A percentile compares a stretch with the other conserved stretches of the same genome.
These are phyloP conservation scores for Myriosclerotinia scirpicola DNA, from an alignment of 2,329 filamentous ascomycete genomes.

Conservation along the genomic window DNA sequence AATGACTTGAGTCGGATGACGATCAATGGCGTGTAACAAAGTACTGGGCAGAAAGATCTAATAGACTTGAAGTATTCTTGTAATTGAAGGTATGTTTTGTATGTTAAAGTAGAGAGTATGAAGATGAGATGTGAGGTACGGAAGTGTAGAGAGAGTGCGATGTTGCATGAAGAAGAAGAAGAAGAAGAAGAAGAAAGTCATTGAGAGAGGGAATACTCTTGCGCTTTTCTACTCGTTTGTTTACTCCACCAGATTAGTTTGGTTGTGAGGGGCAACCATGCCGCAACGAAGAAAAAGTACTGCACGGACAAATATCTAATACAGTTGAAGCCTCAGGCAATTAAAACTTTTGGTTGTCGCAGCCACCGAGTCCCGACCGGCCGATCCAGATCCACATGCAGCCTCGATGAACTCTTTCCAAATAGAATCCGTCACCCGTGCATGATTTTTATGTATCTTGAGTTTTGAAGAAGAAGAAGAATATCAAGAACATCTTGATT, in stretches of 20 bases:
- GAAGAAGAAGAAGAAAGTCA: constrained; percentile 20
- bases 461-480: constrained; percentile 1
- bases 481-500: constrained; percentile 16
- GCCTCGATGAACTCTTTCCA: constrained; percentile 8
- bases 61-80: constrained; percentile 40
- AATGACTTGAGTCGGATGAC: constrained; percentile 48
- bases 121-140: constrained; percentile 41
- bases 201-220: constrained; percentile 5
- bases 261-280: constrained; percentile 23
- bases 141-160: constrained; percentile 35
- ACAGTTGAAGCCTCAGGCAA: not conserved
- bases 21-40: constrained; percentile 48
- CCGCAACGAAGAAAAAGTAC: not conserved
- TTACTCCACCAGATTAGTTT: constrained; percentile 22
- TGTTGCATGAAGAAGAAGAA: constrained; percentile 38
- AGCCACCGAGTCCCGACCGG: not conserved
- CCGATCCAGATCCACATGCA: constrained; percentile 1
- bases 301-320: not conserved
- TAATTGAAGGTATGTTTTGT: constrained; percentile 32
- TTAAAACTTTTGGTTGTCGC: too few relatives aligned
- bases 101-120: constrained; percentile 34
- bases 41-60: constrained; percentile 50
- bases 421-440: constrained; percentile 12
- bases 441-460: constrained; percentile 13
- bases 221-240: constrained; percentile 24